Base-by-base conservation (phyloP, 2,329 filamentous ascomycete species). In the Xylaria sp. region DNA sequence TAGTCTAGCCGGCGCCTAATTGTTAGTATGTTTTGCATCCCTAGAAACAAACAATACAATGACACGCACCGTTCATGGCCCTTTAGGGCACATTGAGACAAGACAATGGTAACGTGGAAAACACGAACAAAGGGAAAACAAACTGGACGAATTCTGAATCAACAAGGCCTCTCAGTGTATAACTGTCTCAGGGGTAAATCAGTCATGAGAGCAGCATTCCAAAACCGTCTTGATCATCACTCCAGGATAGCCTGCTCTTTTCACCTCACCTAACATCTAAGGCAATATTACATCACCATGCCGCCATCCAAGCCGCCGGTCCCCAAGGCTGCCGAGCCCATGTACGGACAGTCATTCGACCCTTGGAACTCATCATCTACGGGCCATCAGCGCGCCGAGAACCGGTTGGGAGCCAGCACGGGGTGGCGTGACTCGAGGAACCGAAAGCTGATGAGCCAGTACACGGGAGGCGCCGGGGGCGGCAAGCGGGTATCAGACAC, bases 381-480 rank as follows among this genome's bases (percentile, higher is more conserved):
- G 0, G 93, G 93, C 55, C 93, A 97, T 78, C 94, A 97, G 80
- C 87, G 89, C 50, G 89, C 92, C 51, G 92, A 95, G 69, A 90
- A 89, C 68, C 81, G 83, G 3, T 85, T 91, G 1, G 87, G 88
- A 1, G 74, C 64, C 86, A 87, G 28, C 74, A 89, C 83, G 72
- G 86, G 88, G 77, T 97, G 94, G 93, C 89, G 92, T 28, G 85
- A 89, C 60, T 91, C 89, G 15, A 88, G 93, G 51, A 87, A 85
- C 54, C 80, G 84, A 63, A 96, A 95, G 81, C 84, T 97, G 48
- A 84, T 86, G 56, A 84, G 85, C 75, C 94, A 97, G 79, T 93
- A 93, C 78, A 81, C 83, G 25, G 84, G 84, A 23, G 87, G 87
- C 8, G 78, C 82, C n/a, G 82, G 84, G 4, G 88, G 90, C 58